phyloP scores from a whole-genome alignment of 257 asterid species.

The Solanum corneliomulleri region DNA sequence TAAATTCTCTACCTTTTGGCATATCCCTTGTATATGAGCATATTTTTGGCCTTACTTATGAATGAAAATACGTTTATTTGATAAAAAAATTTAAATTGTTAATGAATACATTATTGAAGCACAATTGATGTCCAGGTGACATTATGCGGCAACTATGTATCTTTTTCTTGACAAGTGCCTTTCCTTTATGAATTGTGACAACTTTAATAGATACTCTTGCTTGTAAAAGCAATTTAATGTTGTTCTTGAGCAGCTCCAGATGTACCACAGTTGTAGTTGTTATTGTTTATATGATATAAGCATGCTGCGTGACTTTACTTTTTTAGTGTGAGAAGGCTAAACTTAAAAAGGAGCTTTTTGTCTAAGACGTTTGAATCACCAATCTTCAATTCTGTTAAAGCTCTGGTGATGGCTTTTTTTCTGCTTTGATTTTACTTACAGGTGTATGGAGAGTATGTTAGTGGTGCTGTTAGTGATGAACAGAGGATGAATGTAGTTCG shows the following conservation, averaged over 20 bases:
- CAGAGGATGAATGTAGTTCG: conserved; percentile 80
- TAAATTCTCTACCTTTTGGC: not conserved
- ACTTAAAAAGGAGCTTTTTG: not conserved
- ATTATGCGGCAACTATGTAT: not conserved
- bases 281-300: not conserved
- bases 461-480: conserved; percentile 75
- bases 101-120: not conserved
- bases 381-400: not conserved
- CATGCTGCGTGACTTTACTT: not conserved
- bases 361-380: not conserved
- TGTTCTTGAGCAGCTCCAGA: not conserved
- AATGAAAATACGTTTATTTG: not conserved
- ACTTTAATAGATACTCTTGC: not conserved
- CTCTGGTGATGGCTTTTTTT: not conserved
- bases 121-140: not conserved
- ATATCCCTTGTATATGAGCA: not conserved
- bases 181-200: not conserved
- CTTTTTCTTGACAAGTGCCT: not conserved
- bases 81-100: not conserved
- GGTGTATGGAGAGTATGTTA: conserved; percentile 96
- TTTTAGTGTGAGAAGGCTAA: not conserved
- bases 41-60: not conserved
- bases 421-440: conserved; percentile 10
- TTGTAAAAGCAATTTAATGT: not conserved
- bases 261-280: not conserved